Conservation (phyloP, 2,329 filamentous ascomycete species). For the Aschersonia sp. region DNA sequence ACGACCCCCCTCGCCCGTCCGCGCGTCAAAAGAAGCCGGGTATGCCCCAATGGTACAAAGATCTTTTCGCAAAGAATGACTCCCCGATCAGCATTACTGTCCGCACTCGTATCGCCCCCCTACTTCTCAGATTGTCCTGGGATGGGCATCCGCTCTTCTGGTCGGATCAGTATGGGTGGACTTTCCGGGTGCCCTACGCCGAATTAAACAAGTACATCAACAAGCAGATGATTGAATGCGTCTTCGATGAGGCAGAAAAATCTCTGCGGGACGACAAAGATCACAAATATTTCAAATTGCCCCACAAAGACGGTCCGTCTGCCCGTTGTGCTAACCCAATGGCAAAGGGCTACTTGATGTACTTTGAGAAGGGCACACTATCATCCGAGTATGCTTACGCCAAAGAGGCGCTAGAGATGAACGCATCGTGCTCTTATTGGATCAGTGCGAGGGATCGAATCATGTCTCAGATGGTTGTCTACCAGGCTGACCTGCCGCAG, state of each 20-base stretch:
- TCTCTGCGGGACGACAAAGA: slow-evolving; percentile 49
- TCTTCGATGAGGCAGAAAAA: slow-evolving; percentile 62
- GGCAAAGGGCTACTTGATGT: slow-evolving; percentile 78
- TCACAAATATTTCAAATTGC: slow-evolving; percentile 76
- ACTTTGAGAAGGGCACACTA: slow-evolving; percentile 80
- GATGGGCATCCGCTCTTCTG: slow-evolving; percentile 80
- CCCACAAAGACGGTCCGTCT: slow-evolving; percentile 85
- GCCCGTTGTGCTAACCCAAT: slow-evolving; percentile 77
- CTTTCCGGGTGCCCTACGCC: slow-evolving; percentile 57
- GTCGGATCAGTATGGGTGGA: slow-evolving; percentile 91
- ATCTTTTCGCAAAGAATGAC: slow-evolving; percentile 58
- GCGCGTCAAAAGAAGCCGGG: slow-evolving; percentile 85
- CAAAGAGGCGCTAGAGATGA: slow-evolving; percentile 95
- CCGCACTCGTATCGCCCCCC: slow-evolving; percentile 71
- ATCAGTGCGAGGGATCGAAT: slow-evolving; percentile 91
- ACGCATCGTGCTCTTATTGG: slow-evolving; percentile 97
- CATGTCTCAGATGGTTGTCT: slow-evolving; percentile 89
- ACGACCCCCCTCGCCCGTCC: slow-evolving; percentile 60
- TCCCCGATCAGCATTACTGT: slow-evolving; percentile 65
- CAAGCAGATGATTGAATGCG: slow-evolving; percentile 59
- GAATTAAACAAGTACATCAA: slow-evolving; percentile 50
- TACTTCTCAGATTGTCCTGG: slow-evolving; percentile 76
- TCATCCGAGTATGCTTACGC: slow-evolving; percentile 82
- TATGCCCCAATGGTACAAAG: slow-evolving; percentile 93
- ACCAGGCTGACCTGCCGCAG: slow-evolving; percentile 44